A percentile compares a stretch with the other conserved stretches of the same genome.
Conservation (phyloP, 768 basidiomycete genomes). For the Lyophyllum semitale region DNA sequence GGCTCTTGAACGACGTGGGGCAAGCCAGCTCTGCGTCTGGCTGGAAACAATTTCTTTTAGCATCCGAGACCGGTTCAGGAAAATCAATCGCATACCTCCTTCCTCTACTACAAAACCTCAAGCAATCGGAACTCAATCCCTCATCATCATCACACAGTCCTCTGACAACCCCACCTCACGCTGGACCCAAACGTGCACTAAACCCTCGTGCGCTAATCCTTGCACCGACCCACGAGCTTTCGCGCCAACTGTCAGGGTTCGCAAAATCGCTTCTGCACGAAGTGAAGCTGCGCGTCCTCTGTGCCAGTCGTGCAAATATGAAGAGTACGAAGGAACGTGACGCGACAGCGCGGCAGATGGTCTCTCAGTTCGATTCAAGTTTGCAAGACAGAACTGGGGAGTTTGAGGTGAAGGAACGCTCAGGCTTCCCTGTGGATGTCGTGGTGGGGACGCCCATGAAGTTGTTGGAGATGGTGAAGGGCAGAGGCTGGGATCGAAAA, state of each 20-base stretch:
- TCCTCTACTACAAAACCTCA: constrained; percentile 79
- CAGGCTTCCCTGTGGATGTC: constrained; percentile 43
- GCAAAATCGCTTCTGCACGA: constrained; percentile 77
- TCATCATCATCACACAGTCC: constrained; percentile 12
- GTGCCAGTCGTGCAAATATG: constrained; percentile 64
- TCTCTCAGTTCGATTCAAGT: constrained; percentile 30
- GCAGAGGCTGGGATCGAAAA: constrained; percentile 51
- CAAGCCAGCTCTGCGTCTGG: constrained; percentile 20
- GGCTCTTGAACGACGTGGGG: constrained; percentile 44
- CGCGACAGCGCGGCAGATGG: constrained; percentile 53
- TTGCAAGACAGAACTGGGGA: constrained; percentile 17
- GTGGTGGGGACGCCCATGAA: constrained; percentile 68
- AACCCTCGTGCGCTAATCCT: constrained; percentile 81
- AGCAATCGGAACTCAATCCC: constrained; percentile 51
- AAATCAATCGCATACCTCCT: constrained; percentile 91
- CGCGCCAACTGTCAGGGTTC: constrained; percentile 74
- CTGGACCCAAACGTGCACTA: constrained; percentile 30
- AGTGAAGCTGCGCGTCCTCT: constrained; percentile 75
- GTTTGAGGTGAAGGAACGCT: constrained; percentile 23
- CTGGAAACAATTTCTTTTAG: constrained; percentile 65
- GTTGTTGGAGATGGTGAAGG: constrained; percentile 59
- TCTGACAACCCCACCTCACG: constrained; percentile 1
- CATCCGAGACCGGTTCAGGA: constrained; percentile 89
- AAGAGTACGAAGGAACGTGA: constrained; percentile 30
- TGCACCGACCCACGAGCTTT: constrained; percentile 88